Evolutionary conservation across 2,329 filamentous ascomycete species (phyloP).

Genomic region (Emmonsiellopsis sp.): DNA sequence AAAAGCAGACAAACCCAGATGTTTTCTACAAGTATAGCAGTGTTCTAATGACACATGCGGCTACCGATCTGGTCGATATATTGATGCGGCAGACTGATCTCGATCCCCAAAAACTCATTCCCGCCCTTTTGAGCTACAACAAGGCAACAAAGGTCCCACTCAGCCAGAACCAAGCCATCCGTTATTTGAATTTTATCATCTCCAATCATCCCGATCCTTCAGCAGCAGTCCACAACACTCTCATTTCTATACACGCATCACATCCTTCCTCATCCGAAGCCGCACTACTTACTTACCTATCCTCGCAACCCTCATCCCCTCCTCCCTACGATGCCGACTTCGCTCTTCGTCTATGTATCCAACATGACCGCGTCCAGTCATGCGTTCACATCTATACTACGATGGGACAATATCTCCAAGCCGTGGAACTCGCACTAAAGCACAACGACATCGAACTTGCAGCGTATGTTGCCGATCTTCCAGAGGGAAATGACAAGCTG

Average conservation of each 20-base stretch:
- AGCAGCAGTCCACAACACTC: conserved; percentile 90
- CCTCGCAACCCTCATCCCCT: conserved; percentile 76
- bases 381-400: conserved; percentile 96
- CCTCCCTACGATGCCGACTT: conserved; percentile 93
- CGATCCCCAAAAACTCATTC: conserved; percentile 79
- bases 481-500: conserved; percentile 66
- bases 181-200: conserved; percentile 89
- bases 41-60: conserved; percentile 85
- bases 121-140: conserved; percentile 89
- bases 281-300: conserved; percentile 76
- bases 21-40: conserved; percentile 96
- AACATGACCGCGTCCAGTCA: conserved; percentile 83
- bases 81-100: conserved; percentile 85
- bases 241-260: conserved; percentile 91
- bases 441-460: conserved; percentile 87
- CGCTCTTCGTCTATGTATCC: conserved; percentile 87
- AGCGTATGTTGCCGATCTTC: conserved; percentile 74
- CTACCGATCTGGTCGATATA: conserved; percentile 84
- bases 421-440: conserved; percentile 83
- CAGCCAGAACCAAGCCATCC: conserved; percentile 76
- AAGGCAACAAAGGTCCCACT: conserved; percentile 58
- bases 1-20: conserved; percentile 83
- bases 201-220: conserved; percentile 67
- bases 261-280: conserved; percentile 76
- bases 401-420: conserved; percentile 90